These are phyloP conservation scores for Ganoderma lucidum DNA, from an alignment of 1,284 basidiomycete genomes.

Conservation along the genomic window DNA sequence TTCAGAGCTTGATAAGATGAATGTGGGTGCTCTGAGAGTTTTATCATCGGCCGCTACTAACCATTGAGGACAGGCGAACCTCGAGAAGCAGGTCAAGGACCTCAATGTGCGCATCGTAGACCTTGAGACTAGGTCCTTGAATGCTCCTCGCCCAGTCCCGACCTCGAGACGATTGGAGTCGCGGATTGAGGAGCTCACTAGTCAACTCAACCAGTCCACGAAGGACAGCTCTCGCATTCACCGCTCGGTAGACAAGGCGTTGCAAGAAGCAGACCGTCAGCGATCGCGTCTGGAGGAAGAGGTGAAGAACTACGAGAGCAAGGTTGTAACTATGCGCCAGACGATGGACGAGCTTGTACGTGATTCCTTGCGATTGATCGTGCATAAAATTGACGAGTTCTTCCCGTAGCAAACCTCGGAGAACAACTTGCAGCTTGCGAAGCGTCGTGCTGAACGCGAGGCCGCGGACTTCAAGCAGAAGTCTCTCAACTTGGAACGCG, in stretches of 20 bases:
- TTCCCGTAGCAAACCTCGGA: constrained; percentile 71
- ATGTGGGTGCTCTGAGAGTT: constrained; percentile 56
- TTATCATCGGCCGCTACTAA: constrained; percentile 15
- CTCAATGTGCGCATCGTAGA: constrained; percentile 83
- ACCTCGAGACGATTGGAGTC: constrained; percentile 65
- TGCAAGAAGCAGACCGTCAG: constrained; percentile 68
- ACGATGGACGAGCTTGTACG: constrained; percentile 67
- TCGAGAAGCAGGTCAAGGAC: constrained; percentile 87
- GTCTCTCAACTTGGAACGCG: constrained; percentile 71
- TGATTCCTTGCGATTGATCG: constrained; percentile 17
- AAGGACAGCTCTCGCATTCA: constrained; percentile 59
- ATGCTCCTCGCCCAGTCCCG: constrained; percentile 62
- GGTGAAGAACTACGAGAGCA: constrained; percentile 62
- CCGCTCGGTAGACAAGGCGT: constrained; percentile 62
- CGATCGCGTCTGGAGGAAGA: constrained; percentile 71
- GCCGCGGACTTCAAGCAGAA: constrained; percentile 77
- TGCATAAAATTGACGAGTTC: background rate
- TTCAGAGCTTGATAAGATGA: constrained; percentile 77
- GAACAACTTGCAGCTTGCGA: constrained; percentile 70
- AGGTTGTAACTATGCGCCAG: constrained; percentile 62
- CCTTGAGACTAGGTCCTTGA: constrained; percentile 80
- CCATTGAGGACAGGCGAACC: constrained; percentile 60
- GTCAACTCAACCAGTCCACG: constrained; percentile 60
- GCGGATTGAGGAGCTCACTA: constrained; percentile 76
- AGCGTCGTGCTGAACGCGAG: constrained; percentile 80